Evolutionary conservation across 2,329 filamentous ascomycete genomes (phyloP).

Genomic region (Chrysosporium queenslandicum): DNA sequence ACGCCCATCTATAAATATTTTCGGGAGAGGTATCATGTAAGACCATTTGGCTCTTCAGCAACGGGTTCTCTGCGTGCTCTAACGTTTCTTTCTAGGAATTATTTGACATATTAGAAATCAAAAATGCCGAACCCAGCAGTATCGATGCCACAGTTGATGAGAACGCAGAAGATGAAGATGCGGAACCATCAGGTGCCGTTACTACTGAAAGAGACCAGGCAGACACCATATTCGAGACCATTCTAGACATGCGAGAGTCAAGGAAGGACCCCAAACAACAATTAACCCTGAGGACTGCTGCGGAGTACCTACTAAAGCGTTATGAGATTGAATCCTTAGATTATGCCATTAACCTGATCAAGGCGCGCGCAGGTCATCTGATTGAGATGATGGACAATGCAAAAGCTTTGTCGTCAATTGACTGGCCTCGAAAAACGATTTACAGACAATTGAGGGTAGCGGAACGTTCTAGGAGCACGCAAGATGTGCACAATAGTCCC

Average conservation of each 20-base stretch:
- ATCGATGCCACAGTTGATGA: constrained; percentile 13
- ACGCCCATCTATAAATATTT: constrained; percentile 38
- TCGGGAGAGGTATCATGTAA: constrained; percentile 35
- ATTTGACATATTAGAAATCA: constrained; percentile 14
- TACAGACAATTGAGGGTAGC: constrained; percentile 34
- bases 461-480: constrained; percentile 22
- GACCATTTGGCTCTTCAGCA: constrained; percentile 4
- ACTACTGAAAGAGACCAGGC: constrained; percentile 27
- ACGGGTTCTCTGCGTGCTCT: background rate
- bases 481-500: constrained; percentile 27
- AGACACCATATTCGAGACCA: constrained; percentile 30
- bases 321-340: constrained; percentile 28
- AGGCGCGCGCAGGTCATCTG: constrained; percentile 26
- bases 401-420: constrained; percentile 26
- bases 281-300: constrained; percentile 29
- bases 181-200: constrained; percentile 13
- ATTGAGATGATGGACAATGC: constrained; percentile 32
- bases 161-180: constrained; percentile 10
- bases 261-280: constrained; percentile 29
- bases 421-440: constrained; percentile 35
- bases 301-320: constrained; percentile 26
- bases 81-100: constrained; percentile 9
- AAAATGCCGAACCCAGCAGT: background rate
- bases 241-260: constrained; percentile 32
- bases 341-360: constrained; percentile 31